These are phyloP conservation scores for Kondoa malvinella DNA, from an alignment of 768 basidiomycete genomes.

Conservation along the genomic window DNA sequence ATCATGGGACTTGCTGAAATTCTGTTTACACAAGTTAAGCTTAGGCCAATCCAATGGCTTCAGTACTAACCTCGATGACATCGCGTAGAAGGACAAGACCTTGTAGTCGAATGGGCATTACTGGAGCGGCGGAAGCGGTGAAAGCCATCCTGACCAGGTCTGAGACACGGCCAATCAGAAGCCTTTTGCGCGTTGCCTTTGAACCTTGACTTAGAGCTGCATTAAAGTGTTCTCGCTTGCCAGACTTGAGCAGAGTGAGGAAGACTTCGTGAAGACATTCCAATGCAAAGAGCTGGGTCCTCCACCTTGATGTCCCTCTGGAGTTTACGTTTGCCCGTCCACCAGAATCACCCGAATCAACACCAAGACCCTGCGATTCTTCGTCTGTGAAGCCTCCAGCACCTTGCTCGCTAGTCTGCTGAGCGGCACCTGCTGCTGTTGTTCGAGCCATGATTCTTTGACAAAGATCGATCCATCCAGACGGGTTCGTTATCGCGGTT, in stretches of 20 bases:
- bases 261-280: slow-evolving; percentile 84
- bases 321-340: slow-evolving; percentile 11
- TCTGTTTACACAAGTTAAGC: slow-evolving; percentile 38
- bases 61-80: slow-evolving; percentile 58
- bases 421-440: slow-evolving; percentile 59
- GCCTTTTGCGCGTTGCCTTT: slow-evolving; percentile 37
- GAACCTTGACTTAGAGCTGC: slow-evolving; percentile 40
- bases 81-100: slow-evolving; percentile 76
- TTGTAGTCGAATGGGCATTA: slow-evolving; percentile 82
- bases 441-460: slow-evolving; percentile 93
- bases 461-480: slow-evolving; percentile 94
- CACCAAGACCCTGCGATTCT: slow-evolving; percentile 76
- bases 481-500: slow-evolving; percentile 79
- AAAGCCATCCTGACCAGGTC: slow-evolving; percentile 97
- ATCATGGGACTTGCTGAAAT: slow-evolving; percentile 71
- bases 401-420: slow-evolving; percentile 38
- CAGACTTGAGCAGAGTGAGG: slow-evolving; percentile 50
- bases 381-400: slow-evolving; percentile 55
- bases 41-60: not conserved
- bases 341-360: slow-evolving; percentile 33
- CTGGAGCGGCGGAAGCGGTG: slow-evolving; percentile 87
- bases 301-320: slow-evolving; percentile 48
- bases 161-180: slow-evolving; percentile 68
- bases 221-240: slow-evolving; percentile 68
- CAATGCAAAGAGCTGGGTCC: slow-evolving; percentile 87